A percentile compares a stretch with the other conserved stretches of the same genome.
Evolutionary conservation across 192 early-diverging fungal genomes (phyloP).

Genomic region (Coemansia sp.): DNA sequence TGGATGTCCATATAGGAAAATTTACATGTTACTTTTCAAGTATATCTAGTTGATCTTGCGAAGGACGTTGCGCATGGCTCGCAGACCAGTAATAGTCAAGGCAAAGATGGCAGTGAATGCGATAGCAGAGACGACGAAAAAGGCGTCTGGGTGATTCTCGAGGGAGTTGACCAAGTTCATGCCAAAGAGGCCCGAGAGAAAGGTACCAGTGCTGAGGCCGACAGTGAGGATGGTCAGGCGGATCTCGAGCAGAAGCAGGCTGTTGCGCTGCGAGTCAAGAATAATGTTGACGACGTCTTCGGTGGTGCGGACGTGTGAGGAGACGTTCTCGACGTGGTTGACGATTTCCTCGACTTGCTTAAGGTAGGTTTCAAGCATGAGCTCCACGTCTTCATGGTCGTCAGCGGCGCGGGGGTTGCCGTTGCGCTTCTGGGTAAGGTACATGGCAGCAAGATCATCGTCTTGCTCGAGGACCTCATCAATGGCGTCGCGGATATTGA

Average conservation of each 20-base stretch:
- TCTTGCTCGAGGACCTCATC: slow-evolving; percentile 84
- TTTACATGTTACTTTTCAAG: too few species aligned
- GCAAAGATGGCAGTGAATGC: slow-evolving; percentile 48
- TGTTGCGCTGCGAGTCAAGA: slow-evolving; percentile 84
- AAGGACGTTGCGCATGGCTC: slow-evolving; percentile 54
- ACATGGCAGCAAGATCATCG: slow-evolving; percentile 91
- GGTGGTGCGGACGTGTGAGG: slow-evolving; percentile 74
- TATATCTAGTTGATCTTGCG: slow-evolving; percentile 40
- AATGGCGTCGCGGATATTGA: slow-evolving; percentile 77
- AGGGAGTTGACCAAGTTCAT: slow-evolving; percentile 87
- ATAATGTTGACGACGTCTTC: slow-evolving; percentile 87
- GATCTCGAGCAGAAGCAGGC: slow-evolving; percentile 84
- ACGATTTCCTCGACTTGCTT: slow-evolving; percentile 87
- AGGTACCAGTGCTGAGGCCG: slow-evolving; percentile 73
- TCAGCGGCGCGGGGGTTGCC: slow-evolving; percentile 59
- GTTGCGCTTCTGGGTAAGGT: slow-evolving; percentile 78
- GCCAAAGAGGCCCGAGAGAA: slow-evolving; percentile 80
- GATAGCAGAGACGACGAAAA: slow-evolving; percentile 63
- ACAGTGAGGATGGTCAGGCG: slow-evolving; percentile 80
- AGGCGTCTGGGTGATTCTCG: slow-evolving; percentile 72
- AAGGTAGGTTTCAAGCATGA: slow-evolving; percentile 88
- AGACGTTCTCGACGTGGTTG: slow-evolving; percentile 69
- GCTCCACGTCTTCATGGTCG: slow-evolving; percentile 89
- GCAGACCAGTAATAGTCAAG: slow-evolving; percentile 41
- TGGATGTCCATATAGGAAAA: too few species aligned